A percentile compares a stretch with the other conserved stretches of the same genome.
Conservation (phyloP, 2,329 filamentous ascomycete genomes). For the Aspergillus sp. region DNA sequence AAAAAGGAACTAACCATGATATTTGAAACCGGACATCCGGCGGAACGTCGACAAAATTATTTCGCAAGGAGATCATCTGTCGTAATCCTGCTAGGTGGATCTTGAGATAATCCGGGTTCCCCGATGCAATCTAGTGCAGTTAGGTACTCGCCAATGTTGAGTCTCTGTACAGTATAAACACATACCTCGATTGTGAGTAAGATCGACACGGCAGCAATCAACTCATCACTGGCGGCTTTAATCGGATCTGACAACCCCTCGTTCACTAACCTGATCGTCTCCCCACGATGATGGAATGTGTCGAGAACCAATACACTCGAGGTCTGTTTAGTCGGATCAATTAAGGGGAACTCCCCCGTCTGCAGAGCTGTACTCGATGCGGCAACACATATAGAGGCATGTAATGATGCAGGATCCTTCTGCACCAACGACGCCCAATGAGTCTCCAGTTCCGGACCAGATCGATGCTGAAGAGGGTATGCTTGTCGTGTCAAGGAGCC, state of each 20-base stretch:
- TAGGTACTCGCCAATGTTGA: constrained; percentile 1
- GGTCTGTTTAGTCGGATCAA: constrained; percentile 23
- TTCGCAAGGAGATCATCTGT: constrained; percentile 32
- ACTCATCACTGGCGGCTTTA: constrained; percentile 32
- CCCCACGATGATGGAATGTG: constrained; percentile 31
- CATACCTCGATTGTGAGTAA: constrained; percentile 34
- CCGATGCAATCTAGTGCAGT: constrained; percentile 27
- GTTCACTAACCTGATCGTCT: constrained; percentile 33
- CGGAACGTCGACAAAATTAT: constrained; percentile 31
- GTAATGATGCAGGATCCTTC: constrained; percentile 28
- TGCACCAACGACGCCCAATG: constrained; percentile 31
- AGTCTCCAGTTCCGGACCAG: constrained; percentile 24
- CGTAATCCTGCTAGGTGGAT: constrained; percentile 33
- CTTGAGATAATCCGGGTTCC: constrained; percentile 32
- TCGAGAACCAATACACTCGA: constrained; percentile 28
- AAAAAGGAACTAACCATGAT: constrained; percentile 24
- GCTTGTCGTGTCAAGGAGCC: constrained; percentile 28
- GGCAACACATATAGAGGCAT: constrained; percentile 31
- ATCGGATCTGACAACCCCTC: constrained; percentile 29
- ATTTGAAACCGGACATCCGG: constrained; percentile 32
- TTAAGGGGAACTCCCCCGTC: constrained; percentile 25
- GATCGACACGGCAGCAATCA: constrained; percentile 32
- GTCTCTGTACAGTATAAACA: not conserved
- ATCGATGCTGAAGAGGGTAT: constrained; percentile 28
- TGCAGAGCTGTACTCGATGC: constrained; percentile 29